Conservation (phyloP, 371 early-diverging fungal genomes). For the Syncephalastrum sp. region DNA sequence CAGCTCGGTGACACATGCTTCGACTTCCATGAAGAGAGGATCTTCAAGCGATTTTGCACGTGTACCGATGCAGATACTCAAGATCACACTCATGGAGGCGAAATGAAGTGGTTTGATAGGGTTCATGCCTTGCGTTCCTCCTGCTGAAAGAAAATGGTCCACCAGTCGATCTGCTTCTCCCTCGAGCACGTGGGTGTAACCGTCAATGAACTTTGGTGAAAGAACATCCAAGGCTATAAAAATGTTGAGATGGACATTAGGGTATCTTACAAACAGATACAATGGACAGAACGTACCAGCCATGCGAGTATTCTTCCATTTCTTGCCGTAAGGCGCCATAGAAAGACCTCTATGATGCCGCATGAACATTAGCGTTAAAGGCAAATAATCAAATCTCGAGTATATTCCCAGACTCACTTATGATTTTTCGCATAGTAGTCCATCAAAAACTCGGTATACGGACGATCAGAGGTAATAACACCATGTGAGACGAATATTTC, state of each 20-base stretch:
- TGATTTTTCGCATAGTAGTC: slow-evolving; percentile 14
- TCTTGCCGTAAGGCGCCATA: slow-evolving; percentile 6
- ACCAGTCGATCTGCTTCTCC: background rate
- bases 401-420: slow-evolving; percentile 9
- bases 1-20: too few species aligned
- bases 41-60: too few species aligned
- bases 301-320: slow-evolving; percentile 15
- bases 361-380: background rate
- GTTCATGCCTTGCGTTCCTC: background rate
- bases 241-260: too few species aligned
- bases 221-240: too few species aligned
- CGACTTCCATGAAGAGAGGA: too few species aligned
- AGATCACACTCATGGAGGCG: slow-evolving; percentile 1
- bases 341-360: slow-evolving; percentile 15
- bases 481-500: slow-evolving; percentile 21
- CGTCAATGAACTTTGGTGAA: background rate
- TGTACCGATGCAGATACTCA: too few species aligned
- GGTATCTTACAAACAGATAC: background rate
- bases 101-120: background rate
- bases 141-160: background rate
- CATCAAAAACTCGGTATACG: slow-evolving; percentile 8
- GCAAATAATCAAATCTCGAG: background rate
- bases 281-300: slow-evolving; percentile 6
- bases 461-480: slow-evolving; percentile 12
- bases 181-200: background rate